Base-by-base conservation (phyloP, 2,329 filamentous ascomycete genomes). In the Penicillium olsonii region DNA sequence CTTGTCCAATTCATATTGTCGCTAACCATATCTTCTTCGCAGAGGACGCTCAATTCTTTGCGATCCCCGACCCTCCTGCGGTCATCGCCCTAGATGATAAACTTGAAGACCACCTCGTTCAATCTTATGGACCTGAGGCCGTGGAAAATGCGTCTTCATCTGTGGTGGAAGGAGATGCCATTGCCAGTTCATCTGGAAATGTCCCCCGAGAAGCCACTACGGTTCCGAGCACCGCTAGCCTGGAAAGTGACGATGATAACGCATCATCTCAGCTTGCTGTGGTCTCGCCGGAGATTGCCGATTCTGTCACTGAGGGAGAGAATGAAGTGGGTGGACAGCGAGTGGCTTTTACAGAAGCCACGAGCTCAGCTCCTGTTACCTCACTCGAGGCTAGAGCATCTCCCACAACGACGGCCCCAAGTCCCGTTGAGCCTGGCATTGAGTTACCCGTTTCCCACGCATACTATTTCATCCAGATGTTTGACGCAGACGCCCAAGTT, bases 401-500 rank as follows among this genome's bases (percentile, higher is more conserved):
- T 22, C 33, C 37, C 17, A 42, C 52, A 37, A 24, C 35, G 34
- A 18, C 24, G 15, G 38, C 39, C 29, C 47, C 44, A 14, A 20
- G 50, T 5, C 45, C 54, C 2, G 34, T 45, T 11, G 59, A 61
- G 43, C 46, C 57, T 2, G 59, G 61, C 24, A 49, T 62, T 3
- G 42, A 53, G 1, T 42, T 64, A 12, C 67, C 67, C 4, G 62
- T 69, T 19, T 65, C 64, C 5, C 71, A 75, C 46, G 62, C 71
- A 12, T 77, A 76, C 47, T 76, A 75, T 52, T 76, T 78, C 53
- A 64, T 83, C 37, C 78, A 83, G 50, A 57, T 78, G 5, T 81
- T 78, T 55, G 78, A 83, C 49, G 70, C 76, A 12, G 75, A 80
- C 20, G 68, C 68, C 9, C 76, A 78, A 54, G 66, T 59, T 1